Evolutionary conservation across 371 early-diverging fungal species (phyloP).

Genomic region (Apophysomyces variabilis): DNA sequence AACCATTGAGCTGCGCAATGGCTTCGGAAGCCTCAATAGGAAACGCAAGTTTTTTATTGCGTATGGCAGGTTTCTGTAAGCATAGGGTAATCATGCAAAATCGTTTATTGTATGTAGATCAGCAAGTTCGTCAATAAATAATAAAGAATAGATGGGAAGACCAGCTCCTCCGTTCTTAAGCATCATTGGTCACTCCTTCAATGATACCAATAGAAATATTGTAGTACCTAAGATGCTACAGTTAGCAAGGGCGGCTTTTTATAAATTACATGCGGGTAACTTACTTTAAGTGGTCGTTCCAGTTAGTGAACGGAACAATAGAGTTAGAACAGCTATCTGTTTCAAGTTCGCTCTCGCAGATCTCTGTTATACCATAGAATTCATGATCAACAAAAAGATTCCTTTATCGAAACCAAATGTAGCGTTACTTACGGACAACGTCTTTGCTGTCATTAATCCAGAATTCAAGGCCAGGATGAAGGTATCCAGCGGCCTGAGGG

Average conservation of each 20-base stretch:
- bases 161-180: not conserved
- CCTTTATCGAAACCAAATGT: not conserved
- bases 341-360: conserved; percentile 21
- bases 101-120: not conserved
- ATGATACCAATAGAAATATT: not conserved
- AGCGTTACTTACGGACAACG: conserved; percentile 16
- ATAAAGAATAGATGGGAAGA: not conserved
- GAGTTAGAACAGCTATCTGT: conserved; percentile 17
- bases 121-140: not conserved
- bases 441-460: conserved; percentile 15
- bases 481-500: conserved; percentile 15
- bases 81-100: not conserved
- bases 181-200: not conserved
- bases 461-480: conserved; percentile 26
- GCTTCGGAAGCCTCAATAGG: too few species aligned
- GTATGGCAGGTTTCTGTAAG: too few species aligned
- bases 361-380: conserved; percentile 1
- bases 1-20: too few species aligned
- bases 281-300: conserved; percentile 22
- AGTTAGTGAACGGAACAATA: conserved; percentile 17
- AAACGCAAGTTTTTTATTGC: too few species aligned
- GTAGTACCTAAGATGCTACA: not conserved
- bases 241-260: not conserved
- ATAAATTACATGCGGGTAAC: not conserved
- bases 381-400: not conserved